Conservation (phyloP, 306 rosid genomes). For the Rosa rugosa region DNA sequence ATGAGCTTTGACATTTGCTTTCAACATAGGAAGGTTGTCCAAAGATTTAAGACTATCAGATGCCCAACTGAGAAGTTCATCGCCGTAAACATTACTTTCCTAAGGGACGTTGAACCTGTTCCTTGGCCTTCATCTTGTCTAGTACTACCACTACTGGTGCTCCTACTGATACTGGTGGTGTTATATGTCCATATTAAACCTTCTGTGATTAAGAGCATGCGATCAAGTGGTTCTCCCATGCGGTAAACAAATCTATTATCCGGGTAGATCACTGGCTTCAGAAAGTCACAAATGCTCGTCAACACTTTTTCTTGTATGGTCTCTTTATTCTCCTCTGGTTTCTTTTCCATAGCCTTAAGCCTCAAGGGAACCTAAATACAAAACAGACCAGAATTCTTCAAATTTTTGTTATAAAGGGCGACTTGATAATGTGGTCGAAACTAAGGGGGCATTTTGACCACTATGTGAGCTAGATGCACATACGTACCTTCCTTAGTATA, state of each 20-base stretch:
- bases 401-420: too few species aligned
- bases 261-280: background rate
- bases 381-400: too few species aligned
- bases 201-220: background rate
- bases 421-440: too few species aligned
- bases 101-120: background rate
- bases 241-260: background rate
- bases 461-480: too few species aligned
- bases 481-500: too few species aligned
- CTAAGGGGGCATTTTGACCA: too few species aligned
- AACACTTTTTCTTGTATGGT: constrained; percentile 4
- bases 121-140: background rate
- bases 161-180: too few species aligned
- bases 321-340: too few species aligned
- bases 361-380: too few species aligned
- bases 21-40: background rate
- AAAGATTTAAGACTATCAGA: background rate
- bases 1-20: background rate
- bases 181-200: background rate
- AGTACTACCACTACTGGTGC: background rate
- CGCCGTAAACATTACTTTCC: background rate
- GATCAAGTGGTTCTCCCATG: background rate
- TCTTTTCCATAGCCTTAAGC: too few species aligned
- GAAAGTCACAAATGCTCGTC: background rate
- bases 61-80: background rate